Evolutionary conservation across 345 rosid species (phyloP), one percentile per base, ranked within the genome.

Genomic region (Lumnitzera racemosa): DNA sequence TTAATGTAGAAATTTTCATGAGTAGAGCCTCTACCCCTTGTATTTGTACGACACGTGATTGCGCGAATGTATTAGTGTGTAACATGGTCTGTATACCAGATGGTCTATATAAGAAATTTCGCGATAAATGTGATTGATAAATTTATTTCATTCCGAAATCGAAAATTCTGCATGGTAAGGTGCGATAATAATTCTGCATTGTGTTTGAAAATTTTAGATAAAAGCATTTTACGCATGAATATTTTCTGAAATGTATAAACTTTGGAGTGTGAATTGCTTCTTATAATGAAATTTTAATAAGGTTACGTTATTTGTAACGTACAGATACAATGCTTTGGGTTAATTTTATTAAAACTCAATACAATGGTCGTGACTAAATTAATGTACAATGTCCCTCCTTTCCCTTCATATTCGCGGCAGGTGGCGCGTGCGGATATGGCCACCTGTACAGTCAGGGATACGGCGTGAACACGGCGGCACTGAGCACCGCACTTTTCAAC

Each of bases 371-470:
- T 36, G 43, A 36, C 43, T 36, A 36, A 36, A 36, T 36, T 9
- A 36, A 36, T 36, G 43, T 4, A 7, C 4, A 36, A 36, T 36
- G 43, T 46, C 12, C n/a, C 20, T 0, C 7, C 8, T 4, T 57
- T 16, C 2, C 47, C 31, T 17, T 36, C 43, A 36, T 36, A 36
- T 9, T 36, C 43, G 43, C 43, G 43, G 47, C 53, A 86, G 92
- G 87, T 4, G 92, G 92, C 8, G 91, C 91, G 9, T 86, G 91
- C 47, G 91, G 91, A 17, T 86, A 83, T 25, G 91, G 91, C 16
- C 76, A 86, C 61, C 67, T 86, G 29, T 86, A 86, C 70, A 81
- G 89, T 68, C 83, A 81, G 56, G 92, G 92, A 5, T 86, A 86
- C 65, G 89, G 92, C 47, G 85, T 85, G 14, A 83, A 83, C 87